phyloP scores from a whole-genome alignment of 352 stramenopile species.

The Globisporangium iwayamae region DNA sequence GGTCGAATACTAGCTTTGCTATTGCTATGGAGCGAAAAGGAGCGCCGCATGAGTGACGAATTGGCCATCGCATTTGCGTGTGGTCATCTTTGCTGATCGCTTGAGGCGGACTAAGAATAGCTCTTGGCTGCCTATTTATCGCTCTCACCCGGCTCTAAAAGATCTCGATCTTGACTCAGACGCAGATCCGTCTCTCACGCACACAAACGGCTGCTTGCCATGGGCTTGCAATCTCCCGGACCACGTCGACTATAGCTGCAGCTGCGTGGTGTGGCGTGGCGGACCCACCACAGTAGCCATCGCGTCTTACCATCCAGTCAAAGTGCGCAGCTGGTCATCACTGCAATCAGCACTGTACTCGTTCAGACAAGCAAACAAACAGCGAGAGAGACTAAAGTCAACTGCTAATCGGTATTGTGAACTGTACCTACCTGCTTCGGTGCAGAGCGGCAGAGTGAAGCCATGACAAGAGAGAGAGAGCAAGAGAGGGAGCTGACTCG shows the following conservation, averaged over 20 bases:
- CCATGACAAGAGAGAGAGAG: background rate
- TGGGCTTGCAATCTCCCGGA: too few species aligned
- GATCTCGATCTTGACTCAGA: background rate
- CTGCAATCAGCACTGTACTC: background rate
- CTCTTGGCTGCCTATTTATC: background rate
- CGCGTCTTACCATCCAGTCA: too few species aligned
- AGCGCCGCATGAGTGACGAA: background rate
- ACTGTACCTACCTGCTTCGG: background rate
- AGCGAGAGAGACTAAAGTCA: background rate
- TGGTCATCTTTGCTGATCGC: background rate
- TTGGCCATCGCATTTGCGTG: background rate
- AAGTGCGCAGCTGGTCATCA: background rate
- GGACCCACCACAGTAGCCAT: background rate
- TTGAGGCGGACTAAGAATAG: background rate
- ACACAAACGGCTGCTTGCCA: too few species aligned
- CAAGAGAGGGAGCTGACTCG: too few species aligned
- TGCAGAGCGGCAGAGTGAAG: background rate
- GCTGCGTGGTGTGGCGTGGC: too few species aligned
- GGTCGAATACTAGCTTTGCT: background rate
- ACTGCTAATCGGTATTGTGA: too few species aligned
- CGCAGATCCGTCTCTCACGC: background rate
- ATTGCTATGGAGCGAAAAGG: too few species aligned
- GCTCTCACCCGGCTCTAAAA: background rate
- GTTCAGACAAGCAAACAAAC: background rate
- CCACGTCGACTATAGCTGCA: too few species aligned